Conservation (phyloP, 371 early-diverging fungal species). For the Apophysomyces elegans region DNA sequence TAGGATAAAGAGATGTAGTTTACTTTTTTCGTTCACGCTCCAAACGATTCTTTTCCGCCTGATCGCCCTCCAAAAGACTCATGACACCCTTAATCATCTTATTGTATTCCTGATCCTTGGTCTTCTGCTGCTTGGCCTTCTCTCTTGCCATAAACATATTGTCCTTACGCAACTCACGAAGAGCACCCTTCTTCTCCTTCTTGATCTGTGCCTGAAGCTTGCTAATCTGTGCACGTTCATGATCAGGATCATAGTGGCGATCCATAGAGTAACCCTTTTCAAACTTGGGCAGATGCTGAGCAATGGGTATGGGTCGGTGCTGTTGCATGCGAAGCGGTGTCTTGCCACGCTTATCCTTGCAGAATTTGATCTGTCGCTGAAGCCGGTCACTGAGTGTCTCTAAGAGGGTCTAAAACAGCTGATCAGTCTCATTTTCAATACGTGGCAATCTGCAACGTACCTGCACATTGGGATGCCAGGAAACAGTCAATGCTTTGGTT, state of each 20-base stretch:
- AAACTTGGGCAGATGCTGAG: constrained; percentile 89
- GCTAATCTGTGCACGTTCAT: constrained; percentile 71
- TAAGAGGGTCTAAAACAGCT: constrained; percentile 22
- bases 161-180: constrained; percentile 94
- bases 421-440: constrained; percentile 1
- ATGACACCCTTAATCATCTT: constrained; percentile 87
- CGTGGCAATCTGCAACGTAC: constrained; percentile 20
- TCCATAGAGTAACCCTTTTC: constrained; percentile 84
- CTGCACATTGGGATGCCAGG: constrained; percentile 43
- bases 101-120: constrained; percentile 83
- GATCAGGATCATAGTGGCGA: constrained; percentile 80
- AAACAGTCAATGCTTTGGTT: constrained; percentile 19
- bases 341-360: constrained; percentile 58
- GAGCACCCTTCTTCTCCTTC: constrained; percentile 92
- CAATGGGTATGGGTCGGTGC: constrained; percentile 89
- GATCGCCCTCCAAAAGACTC: constrained; percentile 77
- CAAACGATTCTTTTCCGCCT: constrained; percentile 78
- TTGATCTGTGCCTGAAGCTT: constrained; percentile 82
- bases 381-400: constrained; percentile 44
- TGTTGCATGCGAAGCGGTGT: constrained; percentile 83
- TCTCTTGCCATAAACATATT: constrained; percentile 84
- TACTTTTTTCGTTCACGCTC: constrained; percentile 53
- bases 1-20: constrained; percentile 7
- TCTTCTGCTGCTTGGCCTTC: constrained; percentile 68
- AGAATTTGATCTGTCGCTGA: constrained; percentile 58